Base-by-base conservation (phyloP, 441 rosid genomes). In the Gossypium davidsonii region DNA sequence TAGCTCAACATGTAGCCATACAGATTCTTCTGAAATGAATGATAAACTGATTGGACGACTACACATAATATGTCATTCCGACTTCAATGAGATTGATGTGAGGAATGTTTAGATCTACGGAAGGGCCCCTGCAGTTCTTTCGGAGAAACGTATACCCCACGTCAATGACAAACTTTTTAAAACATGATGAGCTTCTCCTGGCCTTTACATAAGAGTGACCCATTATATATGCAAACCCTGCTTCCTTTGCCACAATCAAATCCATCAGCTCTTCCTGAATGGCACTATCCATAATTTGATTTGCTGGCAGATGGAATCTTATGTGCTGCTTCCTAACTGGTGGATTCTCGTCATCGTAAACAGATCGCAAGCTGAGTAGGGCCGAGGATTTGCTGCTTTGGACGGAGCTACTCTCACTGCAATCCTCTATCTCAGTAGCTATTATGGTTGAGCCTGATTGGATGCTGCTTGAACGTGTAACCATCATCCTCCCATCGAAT, bases 11-110 rank as follows among this genome's bases (percentile, higher is more conserved):
- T 53, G 18, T 53, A 57, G 17, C 62, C 73, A 34, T 6, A 34
- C 31, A 52, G 2, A 53, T 55, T 34, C 49, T 14, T 0, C 49
- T 26, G 25, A 7, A 49, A 55, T 39, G 59, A 69, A 10, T 56
- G 60, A 55, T 49, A n/a, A 49, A 49, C 55, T 49, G 17, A 1
- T 8, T 37, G 55, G 63, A 21, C 1, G 17, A 57, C 83, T 88
- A 94, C 39, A 94, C 96, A 82, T 90, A 85, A 83, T 94, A 94
- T 73, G 90, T 90, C 94, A 94, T 90, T 66, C 98, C 98, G 56
- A 94, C 97, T 89, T 94, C 97, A 57, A 92, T 88, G 17, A 94
- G 95, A 81, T 91, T 90, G 73, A 87, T 92, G 79, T 89, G 98
- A 63, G 98, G 98, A 74, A 94, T 92, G 82, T 89, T 92, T 39